Conservation (phyloP, 768 basidiomycete genomes). For the Peribolospora baueri region DNA sequence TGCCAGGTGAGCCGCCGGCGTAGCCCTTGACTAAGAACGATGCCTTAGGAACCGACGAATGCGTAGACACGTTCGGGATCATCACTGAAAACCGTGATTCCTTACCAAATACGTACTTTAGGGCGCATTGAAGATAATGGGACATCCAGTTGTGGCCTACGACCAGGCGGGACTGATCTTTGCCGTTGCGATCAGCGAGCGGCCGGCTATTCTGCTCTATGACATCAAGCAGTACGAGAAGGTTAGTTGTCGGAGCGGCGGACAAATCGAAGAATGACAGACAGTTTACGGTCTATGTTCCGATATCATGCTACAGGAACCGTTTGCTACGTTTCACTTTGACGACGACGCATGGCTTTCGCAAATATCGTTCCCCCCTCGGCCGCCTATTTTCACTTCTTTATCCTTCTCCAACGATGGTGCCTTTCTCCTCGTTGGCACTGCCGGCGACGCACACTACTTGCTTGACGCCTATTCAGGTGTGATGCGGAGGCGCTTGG, state of each 20-base stretch:
- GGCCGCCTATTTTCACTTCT: conserved; percentile 73
- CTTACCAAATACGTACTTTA: background rate
- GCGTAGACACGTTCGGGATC: background rate
- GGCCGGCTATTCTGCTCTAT: conserved; percentile 59
- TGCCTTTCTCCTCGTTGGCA: conserved; percentile 71
- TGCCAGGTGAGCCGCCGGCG: conserved; percentile 27
- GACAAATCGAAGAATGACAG: background rate
- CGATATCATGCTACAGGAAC: conserved; percentile 26
- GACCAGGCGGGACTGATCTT: conserved; percentile 62
- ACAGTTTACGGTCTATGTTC: background rate
- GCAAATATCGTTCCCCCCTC: conserved; percentile 58
- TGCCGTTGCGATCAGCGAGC: conserved; percentile 61
- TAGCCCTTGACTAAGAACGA: background rate
- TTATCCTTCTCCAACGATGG: conserved; percentile 74
- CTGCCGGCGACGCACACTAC: conserved; percentile 79
- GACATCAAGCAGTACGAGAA: conserved; percentile 72
- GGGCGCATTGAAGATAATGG: conserved; percentile 42
- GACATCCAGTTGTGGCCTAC: conserved; percentile 58
- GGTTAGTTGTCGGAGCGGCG: background rate
- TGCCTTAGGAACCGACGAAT: background rate
- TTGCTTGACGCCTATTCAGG: conserved; percentile 50
- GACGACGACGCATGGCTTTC: conserved; percentile 47
- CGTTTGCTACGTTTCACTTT: conserved; percentile 60
- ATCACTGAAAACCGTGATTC: background rate
- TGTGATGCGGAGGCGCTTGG: background rate